phyloP scores from a whole-genome alignment of 345 rosid species.

The Syzygium oleosum region DNA sequence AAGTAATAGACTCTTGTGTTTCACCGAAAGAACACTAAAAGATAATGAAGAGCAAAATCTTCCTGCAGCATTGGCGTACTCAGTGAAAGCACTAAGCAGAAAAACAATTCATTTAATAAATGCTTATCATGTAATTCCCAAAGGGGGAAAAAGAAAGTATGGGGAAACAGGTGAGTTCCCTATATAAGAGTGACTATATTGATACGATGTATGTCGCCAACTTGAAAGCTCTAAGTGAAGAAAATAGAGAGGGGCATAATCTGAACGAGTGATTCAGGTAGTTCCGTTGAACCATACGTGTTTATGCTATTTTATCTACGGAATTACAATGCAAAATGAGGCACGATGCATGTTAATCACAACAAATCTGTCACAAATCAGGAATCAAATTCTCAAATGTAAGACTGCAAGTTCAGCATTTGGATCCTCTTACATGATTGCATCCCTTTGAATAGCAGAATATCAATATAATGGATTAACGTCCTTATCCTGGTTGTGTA shows the following conservation, averaged over 20 bases:
- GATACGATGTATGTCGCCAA: not conserved
- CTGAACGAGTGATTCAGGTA: not conserved
- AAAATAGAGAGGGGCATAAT: not conserved
- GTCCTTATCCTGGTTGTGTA: not conserved
- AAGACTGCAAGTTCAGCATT: not conserved
- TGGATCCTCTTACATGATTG: not conserved
- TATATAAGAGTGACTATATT: not conserved
- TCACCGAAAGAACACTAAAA: not conserved
- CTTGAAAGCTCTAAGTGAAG: not conserved
- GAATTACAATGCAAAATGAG: not conserved
- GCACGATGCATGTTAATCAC: not conserved
- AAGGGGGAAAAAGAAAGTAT: not conserved
- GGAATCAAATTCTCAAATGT: not conserved
- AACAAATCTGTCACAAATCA: not conserved
- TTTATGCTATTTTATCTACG: not conserved
- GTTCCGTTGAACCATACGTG: not conserved
- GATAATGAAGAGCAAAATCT: not conserved
- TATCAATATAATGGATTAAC: not conserved
- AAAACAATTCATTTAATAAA: not conserved
- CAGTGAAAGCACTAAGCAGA: not conserved
- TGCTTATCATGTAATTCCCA: not conserved
- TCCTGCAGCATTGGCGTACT: not conserved
- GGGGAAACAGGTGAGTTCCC: not conserved
- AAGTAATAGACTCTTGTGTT: not conserved
- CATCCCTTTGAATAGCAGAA: not conserved